Conservation (phyloP, 1,139 yeast species). For the Geotrichum bryndzae region DNA sequence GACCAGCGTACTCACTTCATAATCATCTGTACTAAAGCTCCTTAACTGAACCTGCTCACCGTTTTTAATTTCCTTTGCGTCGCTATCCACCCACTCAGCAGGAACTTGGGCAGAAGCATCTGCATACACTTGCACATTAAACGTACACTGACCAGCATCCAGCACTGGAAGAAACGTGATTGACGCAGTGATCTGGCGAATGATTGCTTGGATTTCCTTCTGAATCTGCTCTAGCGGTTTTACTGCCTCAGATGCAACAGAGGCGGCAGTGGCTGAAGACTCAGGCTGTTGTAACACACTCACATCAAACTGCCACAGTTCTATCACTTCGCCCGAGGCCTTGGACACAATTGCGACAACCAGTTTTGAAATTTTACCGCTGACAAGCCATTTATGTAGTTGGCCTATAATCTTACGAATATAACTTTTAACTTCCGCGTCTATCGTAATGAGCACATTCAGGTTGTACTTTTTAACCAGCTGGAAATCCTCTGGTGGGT, state of each 20-base stretch:
- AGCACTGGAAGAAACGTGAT: constrained; percentile 79
- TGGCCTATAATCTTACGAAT: constrained; percentile 66
- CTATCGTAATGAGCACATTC: constrained; percentile 64
- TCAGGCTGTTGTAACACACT: constrained; percentile 36
- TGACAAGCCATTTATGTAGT: constrained; percentile 73
- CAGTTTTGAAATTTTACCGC: constrained; percentile 62
- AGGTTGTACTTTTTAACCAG: constrained; percentile 76
- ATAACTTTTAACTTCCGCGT: constrained; percentile 70
- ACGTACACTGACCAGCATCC: constrained; percentile 57
- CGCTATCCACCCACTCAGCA: constrained; percentile 81
- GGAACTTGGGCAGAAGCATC: constrained; percentile 70
- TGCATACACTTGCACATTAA: constrained; percentile 81
- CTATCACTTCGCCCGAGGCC: constrained; percentile 62
- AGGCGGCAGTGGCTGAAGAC: constrained; percentile 14
- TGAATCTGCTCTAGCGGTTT: constrained; percentile 53
- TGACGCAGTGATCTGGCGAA: constrained; percentile 85
- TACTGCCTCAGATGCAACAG: constrained; percentile 16
- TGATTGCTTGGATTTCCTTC: constrained; percentile 73
- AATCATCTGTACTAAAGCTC: constrained; percentile 62
- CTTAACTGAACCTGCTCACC: constrained; percentile 66
- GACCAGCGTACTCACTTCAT: constrained; percentile 70
- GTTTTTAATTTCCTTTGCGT: constrained; percentile 51
- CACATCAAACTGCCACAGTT: constrained; percentile 81
- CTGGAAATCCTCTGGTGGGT: constrained; percentile 82
- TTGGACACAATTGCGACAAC: constrained; percentile 68